Evolutionary conservation across 306 rosid species (phyloP), one percentile per base, ranked within the genome.

Genomic region (Vachellia pachyceras): DNA sequence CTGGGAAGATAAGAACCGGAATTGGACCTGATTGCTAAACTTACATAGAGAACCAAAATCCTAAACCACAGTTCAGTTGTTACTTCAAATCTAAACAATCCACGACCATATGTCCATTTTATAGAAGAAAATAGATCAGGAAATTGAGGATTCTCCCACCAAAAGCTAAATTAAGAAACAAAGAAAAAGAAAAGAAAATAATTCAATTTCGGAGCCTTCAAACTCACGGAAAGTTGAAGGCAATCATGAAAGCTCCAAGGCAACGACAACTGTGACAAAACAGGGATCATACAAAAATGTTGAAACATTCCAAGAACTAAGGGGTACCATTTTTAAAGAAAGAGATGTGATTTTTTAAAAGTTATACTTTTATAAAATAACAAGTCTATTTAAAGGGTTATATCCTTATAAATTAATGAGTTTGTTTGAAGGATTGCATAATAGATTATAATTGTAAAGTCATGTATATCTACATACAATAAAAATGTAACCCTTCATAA

Each of bases 211-310:
- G 64, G 50, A 85, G 68, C 65, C 87, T 85, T 88, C 87, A 75
- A 83, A 65, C 71, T 83, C 82, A 88, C 42, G 91, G 79, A 80
- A 88, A 82, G 86, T 75, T 20, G 23, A 29, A 37, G 75, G 75
- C 77, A 74, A 64, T 73, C 29, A 79, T 73, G 88, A 87, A 69
- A 69, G 86, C 85, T 73, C 79, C 85, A 35, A 70, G 75, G 73
- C 77, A 85, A 74, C 68, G 68, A 22, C 78, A 54, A 47, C 84
- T 65, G 66, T 57, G 71, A 77, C 60, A 74, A 69, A 47, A 54
- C 45, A 65, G 36, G 64, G 83, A 49, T 25, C 85, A 37, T 65
- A 77, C 82, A n/a, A n/a, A n/a, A n/a, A n/a, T n/a, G n/a, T n/a
- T n/a, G n/a, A n/a, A n/a, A n/a, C n/a, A n/a, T n/a, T n/a, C n/a